Evolutionary conservation across 2,329 filamentous ascomycete genomes (phyloP).

Genomic region (Achaetomium macrosporum): DNA sequence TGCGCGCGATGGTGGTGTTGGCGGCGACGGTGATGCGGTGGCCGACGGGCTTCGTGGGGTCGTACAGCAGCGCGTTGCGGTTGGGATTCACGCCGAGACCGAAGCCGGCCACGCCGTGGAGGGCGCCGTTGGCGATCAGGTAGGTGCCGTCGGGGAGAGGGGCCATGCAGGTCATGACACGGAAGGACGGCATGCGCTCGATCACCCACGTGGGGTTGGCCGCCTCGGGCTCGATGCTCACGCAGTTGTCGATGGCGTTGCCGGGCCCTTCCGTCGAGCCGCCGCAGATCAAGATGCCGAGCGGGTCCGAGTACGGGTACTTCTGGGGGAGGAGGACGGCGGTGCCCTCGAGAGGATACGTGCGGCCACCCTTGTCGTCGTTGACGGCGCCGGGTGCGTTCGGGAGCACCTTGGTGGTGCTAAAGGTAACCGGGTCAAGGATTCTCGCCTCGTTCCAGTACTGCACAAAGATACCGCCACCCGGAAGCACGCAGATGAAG

Average conservation of each 20-base stretch:
- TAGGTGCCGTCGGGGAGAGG: constrained; percentile 52
- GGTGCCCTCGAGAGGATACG: constrained; percentile 52
- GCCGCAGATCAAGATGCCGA: constrained; percentile 50
- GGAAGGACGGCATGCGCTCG: constrained; percentile 52
- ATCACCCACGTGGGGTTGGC: constrained; percentile 46
- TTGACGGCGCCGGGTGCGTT: constrained; percentile 51
- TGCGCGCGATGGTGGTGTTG: constrained; percentile 50
- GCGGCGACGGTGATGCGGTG: constrained; percentile 47
- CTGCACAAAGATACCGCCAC: constrained; percentile 49
- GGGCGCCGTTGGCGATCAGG: constrained; percentile 48
- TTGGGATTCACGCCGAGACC: constrained; percentile 42
- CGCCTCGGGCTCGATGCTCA: constrained; percentile 47
- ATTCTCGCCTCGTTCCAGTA: constrained; percentile 56
- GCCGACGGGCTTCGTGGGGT: constrained; percentile 43
- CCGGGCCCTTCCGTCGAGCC: constrained; percentile 45
- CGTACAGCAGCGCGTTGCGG: constrained; percentile 48
- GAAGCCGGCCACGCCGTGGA: constrained; percentile 48
- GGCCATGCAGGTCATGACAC: constrained; percentile 49
- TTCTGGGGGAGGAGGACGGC: constrained; percentile 49
- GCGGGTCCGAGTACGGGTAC: constrained; percentile 44
- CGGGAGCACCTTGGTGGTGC: constrained; percentile 43
- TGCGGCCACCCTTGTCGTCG: constrained; percentile 45
- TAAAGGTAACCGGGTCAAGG: constrained; percentile 45
- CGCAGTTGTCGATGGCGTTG: constrained; percentile 54
- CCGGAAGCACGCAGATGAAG: constrained; percentile 47